phyloP scores from a whole-genome alignment of 1,139 yeast species.

The Candida frijolesensis region DNA sequence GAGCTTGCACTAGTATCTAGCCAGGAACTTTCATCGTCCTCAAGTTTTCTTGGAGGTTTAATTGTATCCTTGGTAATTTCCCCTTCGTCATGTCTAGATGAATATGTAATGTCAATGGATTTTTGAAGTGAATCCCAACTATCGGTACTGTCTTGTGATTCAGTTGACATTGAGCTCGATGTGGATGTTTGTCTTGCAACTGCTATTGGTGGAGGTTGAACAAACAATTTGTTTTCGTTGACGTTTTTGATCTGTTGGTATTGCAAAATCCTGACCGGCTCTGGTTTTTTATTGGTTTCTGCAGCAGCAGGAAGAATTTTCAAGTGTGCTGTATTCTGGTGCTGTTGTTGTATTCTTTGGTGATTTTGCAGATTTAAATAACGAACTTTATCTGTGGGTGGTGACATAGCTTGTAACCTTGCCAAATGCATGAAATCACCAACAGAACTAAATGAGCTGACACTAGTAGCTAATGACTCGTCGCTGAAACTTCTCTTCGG shows the following conservation, averaged over 20 bases:
- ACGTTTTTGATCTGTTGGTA: neutral
- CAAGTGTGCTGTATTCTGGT: neutral
- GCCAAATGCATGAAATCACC: constrained; percentile 33
- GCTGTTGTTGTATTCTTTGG: constrained; percentile 10
- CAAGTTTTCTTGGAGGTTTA: constrained; percentile 13
- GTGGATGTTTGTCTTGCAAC: constrained; percentile 5
- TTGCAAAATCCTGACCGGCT: neutral
- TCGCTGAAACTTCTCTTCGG: constrained; percentile 40
- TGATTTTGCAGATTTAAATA: neutral
- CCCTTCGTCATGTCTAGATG: neutral
- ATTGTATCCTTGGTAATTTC: neutral
- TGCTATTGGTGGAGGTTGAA: neutral
- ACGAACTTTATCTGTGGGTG: constrained; percentile 7
- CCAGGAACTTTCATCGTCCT: constrained; percentile 12
- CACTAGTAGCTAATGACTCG: constrained; percentile 41
- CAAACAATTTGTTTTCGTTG: neutral
- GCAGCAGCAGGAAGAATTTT: neutral
- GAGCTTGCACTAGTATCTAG: constrained; percentile 9
- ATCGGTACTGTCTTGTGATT: constrained; percentile 12
- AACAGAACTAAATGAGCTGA: constrained; percentile 40
- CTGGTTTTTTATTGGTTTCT: neutral
- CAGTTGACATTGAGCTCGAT: constrained; percentile 9
- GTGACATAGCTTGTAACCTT: constrained; percentile 6
- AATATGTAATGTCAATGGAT: constrained; percentile 30
- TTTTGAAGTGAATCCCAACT: constrained; percentile 43